Conservation (phyloP, 2,329 filamentous ascomycete species). For the Graphilbum sp. region DNA sequence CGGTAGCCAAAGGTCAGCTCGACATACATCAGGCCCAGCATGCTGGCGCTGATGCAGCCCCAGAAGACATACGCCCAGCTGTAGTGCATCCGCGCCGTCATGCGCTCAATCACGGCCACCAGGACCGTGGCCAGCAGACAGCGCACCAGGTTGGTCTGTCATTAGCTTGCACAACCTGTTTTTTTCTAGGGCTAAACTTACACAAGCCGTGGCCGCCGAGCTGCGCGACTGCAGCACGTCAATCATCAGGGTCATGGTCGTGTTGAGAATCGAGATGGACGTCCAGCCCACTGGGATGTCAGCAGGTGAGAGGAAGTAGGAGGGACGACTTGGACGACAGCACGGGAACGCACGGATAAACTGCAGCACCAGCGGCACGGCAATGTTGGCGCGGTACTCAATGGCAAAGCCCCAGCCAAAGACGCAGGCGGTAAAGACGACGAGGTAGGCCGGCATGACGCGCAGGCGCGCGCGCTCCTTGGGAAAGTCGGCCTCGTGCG, state of each 20-base stretch:
- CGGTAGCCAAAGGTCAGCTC: slow-evolving; percentile 3
- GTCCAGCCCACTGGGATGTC: slow-evolving; percentile 12
- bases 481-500: slow-evolving; percentile 10
- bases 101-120: slow-evolving; percentile 14
- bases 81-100: slow-evolving; percentile 8
- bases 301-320: too few species aligned
- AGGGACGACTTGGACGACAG: too few species aligned
- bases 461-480: slow-evolving; percentile 14
- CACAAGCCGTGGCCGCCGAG: slow-evolving; percentile 14
- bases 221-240: slow-evolving; percentile 15
- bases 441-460: slow-evolving; percentile 12
- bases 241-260: slow-evolving; percentile 17
- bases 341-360: slow-evolving; percentile 8
- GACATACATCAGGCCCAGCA: slow-evolving; percentile 4
- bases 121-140: slow-evolving; percentile 14
- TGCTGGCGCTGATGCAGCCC: slow-evolving; percentile 4
- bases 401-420: slow-evolving; percentile 15
- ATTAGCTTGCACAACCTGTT: too few species aligned
- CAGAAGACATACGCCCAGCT: slow-evolving; percentile 5
- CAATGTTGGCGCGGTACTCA: slow-evolving; percentile 11
- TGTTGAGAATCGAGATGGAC: slow-evolving; percentile 16
- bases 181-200: too few species aligned
- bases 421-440: slow-evolving; percentile 11
- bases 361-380: slow-evolving; percentile 12
- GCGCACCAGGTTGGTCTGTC: slow-evolving; percentile 15